Conservation (phyloP, 129 eudicot genomes). For the Escallonia rubra region DNA sequence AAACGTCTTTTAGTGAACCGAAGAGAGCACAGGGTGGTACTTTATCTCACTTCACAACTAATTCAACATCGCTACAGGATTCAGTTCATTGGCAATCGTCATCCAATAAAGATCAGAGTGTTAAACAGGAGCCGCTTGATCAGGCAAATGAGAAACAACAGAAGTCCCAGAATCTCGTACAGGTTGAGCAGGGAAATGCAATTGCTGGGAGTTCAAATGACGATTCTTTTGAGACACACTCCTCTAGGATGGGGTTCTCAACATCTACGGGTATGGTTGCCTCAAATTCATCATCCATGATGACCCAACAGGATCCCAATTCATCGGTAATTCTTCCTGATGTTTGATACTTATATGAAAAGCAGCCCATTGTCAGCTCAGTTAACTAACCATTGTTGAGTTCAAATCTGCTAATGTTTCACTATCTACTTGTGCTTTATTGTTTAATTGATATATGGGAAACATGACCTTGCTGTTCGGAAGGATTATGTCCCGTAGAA, state of each 20-base stretch:
- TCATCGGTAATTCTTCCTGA: slow-evolving; percentile 22
- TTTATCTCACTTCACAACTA: slow-evolving; percentile 36
- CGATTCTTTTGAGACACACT: slow-evolving; percentile 48
- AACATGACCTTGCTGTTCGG: no score
- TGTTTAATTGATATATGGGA: no score
- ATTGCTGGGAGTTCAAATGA: slow-evolving; percentile 42
- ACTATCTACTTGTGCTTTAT: no score
- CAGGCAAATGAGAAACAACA: slow-evolving; percentile 63
- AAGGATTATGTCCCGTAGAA: no score
- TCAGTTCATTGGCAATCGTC: slow-evolving; percentile 50
- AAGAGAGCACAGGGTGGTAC: slow-evolving; percentile 43
- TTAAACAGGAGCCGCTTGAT: slow-evolving; percentile 62
- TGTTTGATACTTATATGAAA: not conserved
- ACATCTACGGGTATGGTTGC: slow-evolving; percentile 30
- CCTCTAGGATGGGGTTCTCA: slow-evolving; percentile 52
- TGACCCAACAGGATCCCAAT: slow-evolving; percentile 42
- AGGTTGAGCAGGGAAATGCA: slow-evolving; percentile 39
- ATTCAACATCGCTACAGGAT: slow-evolving; percentile 31
- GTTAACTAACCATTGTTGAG: no score
- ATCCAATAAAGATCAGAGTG: slow-evolving; percentile 38
- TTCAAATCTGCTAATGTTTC: no score
- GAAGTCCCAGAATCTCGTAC: slow-evolving; percentile 42
- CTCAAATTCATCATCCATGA: slow-evolving; percentile 29
- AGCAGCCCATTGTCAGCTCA: no score
- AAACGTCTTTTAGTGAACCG: slow-evolving; percentile 36